Evolutionary conservation across 1,139 yeast species (phyloP).

Genomic region (Oligophagozyma castellii): DNA sequence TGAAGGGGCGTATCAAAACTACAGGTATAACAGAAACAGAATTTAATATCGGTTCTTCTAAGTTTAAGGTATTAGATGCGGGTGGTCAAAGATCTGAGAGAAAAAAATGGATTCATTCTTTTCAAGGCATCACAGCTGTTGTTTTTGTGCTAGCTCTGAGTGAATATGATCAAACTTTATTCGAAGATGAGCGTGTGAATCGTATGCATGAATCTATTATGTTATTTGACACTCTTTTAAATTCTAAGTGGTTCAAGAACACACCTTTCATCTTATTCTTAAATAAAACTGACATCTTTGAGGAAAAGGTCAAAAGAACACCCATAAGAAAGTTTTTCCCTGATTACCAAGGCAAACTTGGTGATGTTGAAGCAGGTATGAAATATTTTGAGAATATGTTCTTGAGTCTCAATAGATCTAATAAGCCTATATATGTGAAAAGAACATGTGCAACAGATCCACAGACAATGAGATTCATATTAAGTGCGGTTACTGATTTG

Average conservation of each 20-base stretch:
- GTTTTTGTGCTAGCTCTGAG: constrained; percentile 84
- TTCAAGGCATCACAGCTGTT: constrained; percentile 82
- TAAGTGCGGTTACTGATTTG: constrained; percentile 87
- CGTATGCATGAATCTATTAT: constrained; percentile 85
- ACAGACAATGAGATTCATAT: constrained; percentile 71
- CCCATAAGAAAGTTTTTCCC: constrained; percentile 62
- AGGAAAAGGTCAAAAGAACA: constrained; percentile 49
- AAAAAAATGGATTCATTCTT: constrained; percentile 92
- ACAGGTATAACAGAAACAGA: constrained; percentile 88
- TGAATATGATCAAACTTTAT: constrained; percentile 83
- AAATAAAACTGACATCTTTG: constrained; percentile 76
- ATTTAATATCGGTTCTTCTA: constrained; percentile 53
- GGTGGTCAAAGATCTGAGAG: constrained; percentile 96
- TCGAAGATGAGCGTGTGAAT: constrained; percentile 82
- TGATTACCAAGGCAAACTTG: constrained; percentile 49
- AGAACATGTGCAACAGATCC: constrained; percentile 96
- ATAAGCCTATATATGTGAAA: constrained; percentile 75
- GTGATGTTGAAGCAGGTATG: constrained; percentile 51
- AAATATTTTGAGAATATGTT: constrained; percentile 56
- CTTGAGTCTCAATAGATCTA: constrained; percentile 43
- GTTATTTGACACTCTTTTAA: constrained; percentile 72
- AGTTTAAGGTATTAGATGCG: constrained; percentile 76
- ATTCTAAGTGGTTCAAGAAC: constrained; percentile 70
- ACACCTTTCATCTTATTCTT: constrained; percentile 84
- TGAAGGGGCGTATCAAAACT: constrained; percentile 85